These are phyloP conservation scores for Vitis hybrid DNA, from an alignment of 177 flowering plant genomes.

Conservation along the genomic window DNA sequence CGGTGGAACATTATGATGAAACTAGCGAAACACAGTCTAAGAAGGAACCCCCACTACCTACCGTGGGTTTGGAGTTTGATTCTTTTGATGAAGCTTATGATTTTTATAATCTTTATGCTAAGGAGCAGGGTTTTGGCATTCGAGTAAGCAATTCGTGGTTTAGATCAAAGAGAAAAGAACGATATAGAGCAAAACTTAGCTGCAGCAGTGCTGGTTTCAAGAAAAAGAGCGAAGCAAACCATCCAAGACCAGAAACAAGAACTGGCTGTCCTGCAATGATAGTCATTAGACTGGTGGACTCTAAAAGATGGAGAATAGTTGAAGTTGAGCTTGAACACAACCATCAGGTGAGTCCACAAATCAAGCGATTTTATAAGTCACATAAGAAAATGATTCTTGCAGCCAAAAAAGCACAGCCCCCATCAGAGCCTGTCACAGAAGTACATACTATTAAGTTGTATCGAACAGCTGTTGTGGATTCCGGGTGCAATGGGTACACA, in stretches of 20 bases:
- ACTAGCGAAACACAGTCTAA: slow-evolving; percentile 9
- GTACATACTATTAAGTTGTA: slow-evolving; percentile 39
- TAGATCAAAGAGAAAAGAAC: slow-evolving; percentile 43
- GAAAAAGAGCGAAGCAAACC: slow-evolving; percentile 45
- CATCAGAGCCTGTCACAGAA: slow-evolving; percentile 28
- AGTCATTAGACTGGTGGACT: slow-evolving; percentile 40
- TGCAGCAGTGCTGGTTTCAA: slow-evolving; percentile 59
- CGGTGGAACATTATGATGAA: slow-evolving; percentile 18
- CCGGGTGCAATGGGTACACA: slow-evolving; percentile 16
- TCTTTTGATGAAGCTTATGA: slow-evolving; percentile 52
- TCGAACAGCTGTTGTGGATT: slow-evolving; percentile 27
- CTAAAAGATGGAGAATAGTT: slow-evolving; percentile 46
- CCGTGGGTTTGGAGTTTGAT: slow-evolving; percentile 51
- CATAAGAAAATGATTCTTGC: slow-evolving; percentile 42
- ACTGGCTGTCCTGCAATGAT: slow-evolving; percentile 57
- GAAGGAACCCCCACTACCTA: slow-evolving; percentile 25
- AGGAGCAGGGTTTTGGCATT: slow-evolving; percentile 49
- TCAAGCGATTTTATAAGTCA: slow-evolving; percentile 41
- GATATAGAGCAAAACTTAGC: slow-evolving; percentile 50
- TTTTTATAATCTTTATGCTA: slow-evolving; percentile 46
- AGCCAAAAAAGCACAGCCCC: slow-evolving; percentile 27
- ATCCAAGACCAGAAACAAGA: slow-evolving; percentile 52
- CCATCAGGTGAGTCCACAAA: slow-evolving; percentile 38
- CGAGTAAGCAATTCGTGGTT: slow-evolving; percentile 57
- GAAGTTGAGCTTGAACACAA: slow-evolving; percentile 50